Evolutionary conservation across 805 yeast species (phyloP), one percentile per base, ranked within the genome.

Genomic region (Spencermartinsiella europaea): DNA sequence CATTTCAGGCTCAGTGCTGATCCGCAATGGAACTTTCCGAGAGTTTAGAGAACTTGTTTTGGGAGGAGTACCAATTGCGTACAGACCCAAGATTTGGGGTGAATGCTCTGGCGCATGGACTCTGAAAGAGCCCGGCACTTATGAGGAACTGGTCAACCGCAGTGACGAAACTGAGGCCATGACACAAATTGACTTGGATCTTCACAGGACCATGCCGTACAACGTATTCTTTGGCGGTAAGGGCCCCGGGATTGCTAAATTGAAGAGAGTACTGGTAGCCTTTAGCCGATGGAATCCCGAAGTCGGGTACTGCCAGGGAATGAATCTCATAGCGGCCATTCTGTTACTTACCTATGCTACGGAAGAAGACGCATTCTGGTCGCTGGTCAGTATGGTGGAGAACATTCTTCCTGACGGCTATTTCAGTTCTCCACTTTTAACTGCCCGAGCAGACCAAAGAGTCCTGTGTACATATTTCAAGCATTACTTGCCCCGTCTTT

Each of bases 321-420:
- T 78, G 83, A 78, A 78, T 56, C 71, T 77, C 53, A 73, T 78
- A n/a, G 74, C 72, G 8, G 83, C 79, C 0, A 74, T 73, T 39
- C 50, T 78, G 7, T 56, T 78, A 10, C 55, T 78, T 19, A 70
- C 72, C 0, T 69, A 62, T 40, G 64, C 69, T 3, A 64, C 69
- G 2, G 75, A 74, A 42, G 80, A 74, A 46, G 80, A 76, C 44
- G 71, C 77, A 4, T 78, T 75, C 48, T 76, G 81, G 80, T 63
- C 72, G 2, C 72, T 75, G 48, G 72, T 73, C 20, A 73, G 72
- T 2, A 49, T 79, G 27, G 61, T 73, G 12, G 79, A 75, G 46
- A 75, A 75, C 42, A 67, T 76, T 14, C 57, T 78, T 5, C 81
- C 81, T 0, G 46, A 57, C 20, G 67, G 66, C 3, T 69, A 68